A percentile compares a stretch with the other conserved stretches of the same genome.
Evolutionary conservation across 495 filamentous ascomycete genomes (phyloP).

Genomic region (Annulohypoxylon moriforme): DNA sequence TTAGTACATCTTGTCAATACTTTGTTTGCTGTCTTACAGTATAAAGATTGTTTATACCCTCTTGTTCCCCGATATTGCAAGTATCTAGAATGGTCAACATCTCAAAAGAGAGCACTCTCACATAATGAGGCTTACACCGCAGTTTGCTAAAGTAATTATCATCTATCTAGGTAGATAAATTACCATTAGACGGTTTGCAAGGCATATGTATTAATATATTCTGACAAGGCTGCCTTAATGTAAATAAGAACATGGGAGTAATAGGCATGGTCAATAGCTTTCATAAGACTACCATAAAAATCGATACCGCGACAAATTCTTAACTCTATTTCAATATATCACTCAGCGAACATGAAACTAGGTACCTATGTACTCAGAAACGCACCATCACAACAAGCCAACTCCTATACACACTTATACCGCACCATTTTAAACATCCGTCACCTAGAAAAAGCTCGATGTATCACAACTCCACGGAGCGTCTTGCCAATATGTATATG

Average conservation of each 20-base stretch:
- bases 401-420: conserved; percentile 10
- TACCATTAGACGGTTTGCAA: too few species aligned
- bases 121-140: background rate
- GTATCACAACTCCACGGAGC: background rate
- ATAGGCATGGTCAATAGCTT: background rate
- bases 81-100: too few species aligned
- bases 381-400: background rate
- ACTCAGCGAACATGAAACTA: too few species aligned
- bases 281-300: background rate
- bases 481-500: conserved; percentile 19
- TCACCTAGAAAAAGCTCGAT: background rate
- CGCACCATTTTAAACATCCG: background rate
- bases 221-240: background rate
- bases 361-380: too few species aligned
- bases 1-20: too few species aligned
- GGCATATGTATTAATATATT: background rate
- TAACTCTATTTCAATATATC: background rate
- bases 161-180: too few species aligned
- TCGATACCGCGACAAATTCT: background rate
- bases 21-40: too few species aligned
- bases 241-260: background rate
- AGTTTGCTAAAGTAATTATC: background rate
- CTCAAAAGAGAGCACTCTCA: background rate
- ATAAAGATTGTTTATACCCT: too few species aligned
- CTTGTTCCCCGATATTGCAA: too few species aligned